Base-by-base conservation (phyloP, 2,329 filamentous ascomycete species). In the Sarocladium strictum region DNA sequence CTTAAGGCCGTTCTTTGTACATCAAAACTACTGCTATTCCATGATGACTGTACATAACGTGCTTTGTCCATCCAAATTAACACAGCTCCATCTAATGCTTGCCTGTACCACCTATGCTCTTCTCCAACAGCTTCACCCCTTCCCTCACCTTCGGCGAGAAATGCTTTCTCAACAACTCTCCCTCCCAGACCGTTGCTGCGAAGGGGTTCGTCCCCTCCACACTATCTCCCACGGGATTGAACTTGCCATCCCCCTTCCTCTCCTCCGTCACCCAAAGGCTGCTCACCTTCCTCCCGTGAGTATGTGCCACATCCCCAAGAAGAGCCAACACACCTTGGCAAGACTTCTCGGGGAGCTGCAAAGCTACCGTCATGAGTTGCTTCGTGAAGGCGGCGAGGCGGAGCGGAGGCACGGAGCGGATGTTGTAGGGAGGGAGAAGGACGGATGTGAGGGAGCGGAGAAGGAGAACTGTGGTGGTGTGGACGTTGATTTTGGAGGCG, bases 261-360 rank as follows among this genome's bases (percentile, higher is more conserved):
- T 97, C 94, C 67, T 97, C 93, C 0, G 91, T 96, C 64, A 95
- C 85, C 93, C 94, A 99, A 57, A 99, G 71, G n/a, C 86, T 83
- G 35, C 82, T 82, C 41, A 97, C 82, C 70, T 93, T 95, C 62
- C 84, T 86, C 49, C 85, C 85, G 67, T 99, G 91, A 2, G 86
- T 85, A 69, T 89, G 89, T 0, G 87, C 83, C 2, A 97, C 83
- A 62, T 92, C 87, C 53, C 82, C 82, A 41, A 97, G 71, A 26
- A 99, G 76, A 2, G 86, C 86, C 3, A 97, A 75, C 54, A 93
- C 79, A 0, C 93, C 93, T 60, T 90, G 81, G 38, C 85, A 82
- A 1, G 89, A 95, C 69, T 96, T 96, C 70, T 97, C 93, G 0
- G 94, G 94, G 23, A 96, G 73, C 60, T 97, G 94, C 50, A 99